A percentile compares a stretch with the other conserved stretches of the same genome.
These are phyloP conservation scores for Pycnococcus provasolii DNA, from an alignment of 139 green algal genomes.

Conservation along the genomic window DNA sequence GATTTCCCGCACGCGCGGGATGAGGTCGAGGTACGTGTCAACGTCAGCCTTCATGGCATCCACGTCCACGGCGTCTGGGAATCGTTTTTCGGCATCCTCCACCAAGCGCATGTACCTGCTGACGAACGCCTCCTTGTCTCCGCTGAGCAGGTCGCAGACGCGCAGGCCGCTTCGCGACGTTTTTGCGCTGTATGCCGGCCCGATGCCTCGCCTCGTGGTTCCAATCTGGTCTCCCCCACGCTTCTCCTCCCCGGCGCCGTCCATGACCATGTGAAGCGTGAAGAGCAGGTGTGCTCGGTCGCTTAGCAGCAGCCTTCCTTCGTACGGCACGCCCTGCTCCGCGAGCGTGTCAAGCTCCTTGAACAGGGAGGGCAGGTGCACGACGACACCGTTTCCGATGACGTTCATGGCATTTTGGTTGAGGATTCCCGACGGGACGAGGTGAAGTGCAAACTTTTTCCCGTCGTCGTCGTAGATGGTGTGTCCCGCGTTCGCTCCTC, in stretches of 20 bases:
- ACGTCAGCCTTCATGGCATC: conserved; percentile 84
- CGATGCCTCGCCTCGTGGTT: conserved; percentile 96
- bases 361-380: conserved; percentile 88
- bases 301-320: conserved; percentile 32
- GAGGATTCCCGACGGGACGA: conserved; percentile 91
- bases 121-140: conserved; percentile 42
- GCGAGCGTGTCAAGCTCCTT: conserved; percentile 70
- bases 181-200: conserved; percentile 90
- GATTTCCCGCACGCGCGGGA: conserved; percentile 48
- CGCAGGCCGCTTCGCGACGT: conserved; percentile 80
- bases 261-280: conserved; percentile 88
- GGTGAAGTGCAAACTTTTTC: conserved; percentile 94
- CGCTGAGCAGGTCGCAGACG: conserved; percentile 68
- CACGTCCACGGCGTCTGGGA: conserved; percentile 58
- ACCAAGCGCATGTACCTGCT: conserved; percentile 30
- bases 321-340: conserved; percentile 23
- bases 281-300: conserved; percentile 91
- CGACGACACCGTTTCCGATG: conserved; percentile 93
- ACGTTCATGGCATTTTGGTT: conserved; percentile 81
- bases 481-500: conserved; percentile 95
- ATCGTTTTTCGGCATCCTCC: conserved; percentile 59
- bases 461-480: conserved; percentile 95
- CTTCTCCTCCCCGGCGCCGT: conserved; percentile 85
- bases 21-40: conserved; percentile 54
- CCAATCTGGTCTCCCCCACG: conserved; percentile 84